Conservation (phyloP, 148 eudicot species). For the Diospyros lotus region DNA sequence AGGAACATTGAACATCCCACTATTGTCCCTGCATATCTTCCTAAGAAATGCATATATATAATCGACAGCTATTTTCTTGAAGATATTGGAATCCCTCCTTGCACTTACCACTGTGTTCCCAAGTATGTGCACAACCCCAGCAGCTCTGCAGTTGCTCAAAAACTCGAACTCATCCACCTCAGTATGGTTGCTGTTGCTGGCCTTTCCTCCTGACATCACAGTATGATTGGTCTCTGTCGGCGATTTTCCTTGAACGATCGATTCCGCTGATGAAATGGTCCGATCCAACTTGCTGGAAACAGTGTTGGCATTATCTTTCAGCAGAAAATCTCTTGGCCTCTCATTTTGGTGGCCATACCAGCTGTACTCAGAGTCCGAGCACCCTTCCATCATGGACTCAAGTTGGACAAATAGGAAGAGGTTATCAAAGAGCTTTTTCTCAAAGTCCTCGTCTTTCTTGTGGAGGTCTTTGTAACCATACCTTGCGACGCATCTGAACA, state of each 20-base stretch:
- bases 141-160: conserved; percentile 64
- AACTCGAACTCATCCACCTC: conserved; percentile 79
- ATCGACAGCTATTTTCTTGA: conserved; percentile 74
- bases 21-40: conserved; percentile 96
- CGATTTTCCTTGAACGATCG: conserved; percentile 55
- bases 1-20: conserved; percentile 90
- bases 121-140: conserved; percentile 92
- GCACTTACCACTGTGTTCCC: conserved; percentile 87
- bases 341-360: conserved; percentile 65
- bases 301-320: conserved; percentile 20
- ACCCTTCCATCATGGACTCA: conserved; percentile 96
- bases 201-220: conserved; percentile 46
- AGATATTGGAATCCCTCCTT: conserved; percentile 56
- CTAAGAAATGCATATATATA: conserved; percentile 90
- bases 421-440: conserved; percentile 72
- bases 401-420: conserved; percentile 77
- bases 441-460: conserved; percentile 88
- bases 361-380: conserved; percentile 89
- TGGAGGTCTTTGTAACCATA: conserved; percentile 95
- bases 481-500: conserved; percentile 95
- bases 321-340: conserved; percentile 38
- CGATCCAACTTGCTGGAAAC: conserved; percentile 18
- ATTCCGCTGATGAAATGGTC: conserved; percentile 58
- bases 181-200: conserved; percentile 49
- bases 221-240: conserved; percentile 25